Evolutionary conservation across 23 red algal genomes (phyloP), one percentile per base, ranked within the genome.

Genomic region (Cyanidiococcus yangmingshanensis): DNA sequence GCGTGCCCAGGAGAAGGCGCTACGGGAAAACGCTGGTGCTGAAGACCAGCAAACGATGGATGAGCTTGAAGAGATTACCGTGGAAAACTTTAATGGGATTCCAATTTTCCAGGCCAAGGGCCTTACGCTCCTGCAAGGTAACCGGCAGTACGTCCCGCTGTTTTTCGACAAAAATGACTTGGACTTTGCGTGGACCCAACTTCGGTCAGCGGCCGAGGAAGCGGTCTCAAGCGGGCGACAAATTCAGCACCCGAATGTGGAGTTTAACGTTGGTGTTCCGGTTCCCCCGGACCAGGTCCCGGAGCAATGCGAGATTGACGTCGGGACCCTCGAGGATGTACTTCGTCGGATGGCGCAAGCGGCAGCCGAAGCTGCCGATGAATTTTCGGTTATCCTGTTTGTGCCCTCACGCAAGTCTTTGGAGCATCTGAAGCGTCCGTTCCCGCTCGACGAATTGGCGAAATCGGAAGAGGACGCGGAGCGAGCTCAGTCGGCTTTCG

Each of bases 51-150:
- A 12, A 12, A 30, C 12, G 7, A 35, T 27, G 12, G n/a, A 36
- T 39, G 51, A 77, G 50, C 84, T 91, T 41, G 92, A 87, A 32
- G 94, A 91, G 74, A 82, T 98, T 36, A 98, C 94, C 1, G 88
- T 91, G 16, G 94, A 98, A 32, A 98, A 98, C 51, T 98, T 98
- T 39, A 98, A 91, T 59, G 94, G 94, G 1, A 98, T 98, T 79
- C 94, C 94, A 18, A 79, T 98, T 76, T 98, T 98, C 67, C 94
- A 98, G 77, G 94, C 94, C 16, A 91, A 89, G 68, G 94, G 94
- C 2, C 54, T 98, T 34, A 98, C 94, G 39, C 76, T 98, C 17
- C 57, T 98, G 35, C 94, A 89, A 57, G 86, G 87, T 78, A 84
- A 90, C 74, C 82, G 89, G 74, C 94, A 92, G 68, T 58, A 84